Evolutionary conservation across 257 asterid genomes (phyloP), one percentile per base, ranked within the genome.

Genomic region (Apocynum venetum): DNA sequence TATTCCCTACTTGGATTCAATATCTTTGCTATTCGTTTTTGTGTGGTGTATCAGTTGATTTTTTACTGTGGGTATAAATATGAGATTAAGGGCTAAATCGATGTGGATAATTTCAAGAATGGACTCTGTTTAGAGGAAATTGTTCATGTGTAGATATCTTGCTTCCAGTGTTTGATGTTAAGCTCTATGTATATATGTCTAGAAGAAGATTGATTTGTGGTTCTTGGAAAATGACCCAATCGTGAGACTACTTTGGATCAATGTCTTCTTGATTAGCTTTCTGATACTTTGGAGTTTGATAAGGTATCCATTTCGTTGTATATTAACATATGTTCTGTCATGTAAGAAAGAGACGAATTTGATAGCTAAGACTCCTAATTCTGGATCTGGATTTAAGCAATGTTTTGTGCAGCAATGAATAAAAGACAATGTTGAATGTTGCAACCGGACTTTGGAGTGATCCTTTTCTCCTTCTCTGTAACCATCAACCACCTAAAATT

Each of bases 211-310:
- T 53, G 41, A 6, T 52, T 63, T 4, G 2, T 60, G 73, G 51
- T n/a, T 3, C 53, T 44, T 2, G 6, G 13, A 9, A 75, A 46
- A 8, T 36, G n/a, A 12, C 51, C 53, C 52, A 71, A 5, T 35
- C 51, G 3, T 14, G 12, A 40, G 65, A 43, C 8, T 48, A 71
- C 25, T 74, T 49, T 47, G 15, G 20, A 74, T 40, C 38, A 61
- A 31, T 17, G 67, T 56, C 6, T 35, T 44, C 78, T 60, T 60
- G 71, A 73, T 38, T 72, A 25, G 66, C 47, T 51, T 72, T 51
- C 61, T 4, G 60, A 60, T 60, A 8, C 8, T 9, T 10, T 61
- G 17, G 4, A 4, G 41, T 31, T 12, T 31, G 40, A 31, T 31
- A 10, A 9, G 43, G 0, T 7, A 59, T 59, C 10, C 38, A 59